Percentiles rank a stretch among this genome's conserved stretches.
Evolutionary conservation across 306 rosid genomes (phyloP).

Genomic region (Cicer cuneatum): DNA sequence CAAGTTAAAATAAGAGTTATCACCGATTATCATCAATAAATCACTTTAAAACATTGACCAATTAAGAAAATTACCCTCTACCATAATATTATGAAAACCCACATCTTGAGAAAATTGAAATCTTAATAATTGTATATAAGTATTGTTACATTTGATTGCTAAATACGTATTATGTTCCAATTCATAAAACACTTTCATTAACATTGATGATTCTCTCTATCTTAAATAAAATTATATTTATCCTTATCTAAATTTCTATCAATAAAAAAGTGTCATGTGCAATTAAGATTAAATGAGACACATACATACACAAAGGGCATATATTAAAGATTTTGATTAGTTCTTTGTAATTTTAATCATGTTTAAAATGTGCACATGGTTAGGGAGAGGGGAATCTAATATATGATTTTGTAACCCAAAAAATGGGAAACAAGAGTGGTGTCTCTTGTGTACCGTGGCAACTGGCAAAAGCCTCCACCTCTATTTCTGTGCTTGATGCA

Average conservation of each 20-base stretch:
- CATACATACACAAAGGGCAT: neutral
- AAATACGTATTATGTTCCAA: no score
- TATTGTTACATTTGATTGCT: no score
- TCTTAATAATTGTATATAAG: no score
- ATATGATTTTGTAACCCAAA: slow-evolving; percentile 34
- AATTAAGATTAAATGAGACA: slow-evolving; percentile 20
- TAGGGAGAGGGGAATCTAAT: neutral
- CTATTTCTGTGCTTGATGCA: slow-evolving; percentile 31
- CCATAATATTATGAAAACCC: no score
- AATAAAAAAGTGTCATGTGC: neutral
- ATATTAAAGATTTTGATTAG: neutral
- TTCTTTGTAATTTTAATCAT: slow-evolving; percentile 18
- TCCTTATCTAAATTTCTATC: neutral
- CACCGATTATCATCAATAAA: no score
- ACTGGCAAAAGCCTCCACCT: slow-evolving; percentile 35
- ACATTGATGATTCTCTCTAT: neutral
- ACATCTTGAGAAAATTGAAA: no score
- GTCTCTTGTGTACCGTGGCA: slow-evolving; percentile 37
- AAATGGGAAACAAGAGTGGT: slow-evolving; percentile 41
- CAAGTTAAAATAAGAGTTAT: no score
- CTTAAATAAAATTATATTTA: neutral
- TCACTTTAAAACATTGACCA: no score
- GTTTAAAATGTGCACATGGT: slow-evolving; percentile 46
- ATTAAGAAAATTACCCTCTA: no score
- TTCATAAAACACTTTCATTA: no score